phyloP scores from a whole-genome alignment of 371 early-diverging fungal species.

The Rhizopus microsporus region DNA sequence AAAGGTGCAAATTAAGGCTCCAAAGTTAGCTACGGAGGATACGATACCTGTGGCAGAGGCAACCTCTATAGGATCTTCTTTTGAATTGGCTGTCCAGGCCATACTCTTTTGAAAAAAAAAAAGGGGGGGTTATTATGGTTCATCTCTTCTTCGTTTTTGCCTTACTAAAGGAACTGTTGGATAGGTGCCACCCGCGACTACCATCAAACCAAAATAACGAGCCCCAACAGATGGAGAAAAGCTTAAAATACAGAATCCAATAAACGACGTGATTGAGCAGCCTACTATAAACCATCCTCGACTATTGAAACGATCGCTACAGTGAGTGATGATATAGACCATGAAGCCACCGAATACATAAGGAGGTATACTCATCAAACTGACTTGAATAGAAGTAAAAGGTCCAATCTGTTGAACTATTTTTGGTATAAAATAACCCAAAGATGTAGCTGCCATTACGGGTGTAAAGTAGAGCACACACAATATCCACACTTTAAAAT shows the following conservation, averaged over 20 bases:
- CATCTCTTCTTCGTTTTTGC: neutral
- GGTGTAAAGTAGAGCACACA: slow-evolving; percentile 48
- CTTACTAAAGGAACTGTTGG: slow-evolving; percentile 54
- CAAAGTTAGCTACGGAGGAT: slow-evolving; percentile 51
- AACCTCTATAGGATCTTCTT: slow-evolving; percentile 40
- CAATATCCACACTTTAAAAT: slow-evolving; percentile 49
- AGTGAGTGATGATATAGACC: slow-evolving; percentile 39
- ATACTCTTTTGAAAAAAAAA: slow-evolving; percentile 30
- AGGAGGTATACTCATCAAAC: slow-evolving; percentile 51
- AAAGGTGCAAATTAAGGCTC: slow-evolving; percentile 49
- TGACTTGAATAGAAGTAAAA: slow-evolving; percentile 48
- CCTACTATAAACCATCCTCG: slow-evolving; percentile 52
- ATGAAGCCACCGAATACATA: slow-evolving; percentile 49
- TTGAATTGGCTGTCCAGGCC: slow-evolving; percentile 56
- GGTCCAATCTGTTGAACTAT: slow-evolving; percentile 49
- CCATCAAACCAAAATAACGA: slow-evolving; percentile 51
- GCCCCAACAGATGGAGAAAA: slow-evolving; percentile 40
- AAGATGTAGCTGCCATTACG: slow-evolving; percentile 55
- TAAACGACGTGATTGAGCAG: slow-evolving; percentile 33
- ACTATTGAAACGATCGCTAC: slow-evolving; percentile 35
- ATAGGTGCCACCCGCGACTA: slow-evolving; percentile 50
- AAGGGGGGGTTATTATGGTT: neutral
- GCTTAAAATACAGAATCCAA: slow-evolving; percentile 44
- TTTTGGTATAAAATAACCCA: slow-evolving; percentile 51
- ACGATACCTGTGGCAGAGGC: slow-evolving; percentile 54